Evolutionary conservation across 2,329 filamentous ascomycete species (phyloP), one percentile per base, ranked within the genome.

Genomic region (Didymella lethalis): DNA sequence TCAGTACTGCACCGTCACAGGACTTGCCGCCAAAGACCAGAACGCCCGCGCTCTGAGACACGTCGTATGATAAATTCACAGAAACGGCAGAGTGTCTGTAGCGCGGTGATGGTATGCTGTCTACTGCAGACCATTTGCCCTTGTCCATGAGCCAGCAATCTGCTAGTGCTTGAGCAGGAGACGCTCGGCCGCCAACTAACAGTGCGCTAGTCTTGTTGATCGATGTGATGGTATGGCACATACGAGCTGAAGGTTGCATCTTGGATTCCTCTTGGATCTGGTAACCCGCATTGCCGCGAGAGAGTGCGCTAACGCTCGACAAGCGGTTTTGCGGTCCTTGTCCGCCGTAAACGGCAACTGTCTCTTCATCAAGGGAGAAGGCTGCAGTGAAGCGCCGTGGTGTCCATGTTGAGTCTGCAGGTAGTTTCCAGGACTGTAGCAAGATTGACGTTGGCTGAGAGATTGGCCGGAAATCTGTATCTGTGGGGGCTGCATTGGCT

Each of bases 141-240:
- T 84, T 84, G 51, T 84, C 82, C 63, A 89, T 86, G 1, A 93
- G 66, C 92, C 92, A 97, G 66, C 90, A 93, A 74, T 95, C 91
- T 34, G 81, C 80, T 41, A 92, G 80, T 1, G 87, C 87, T 29
- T 83, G 84, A 12, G 87, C 82, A 4, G 93, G 93, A 7, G 92
- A 94, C n/a, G 85, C 83, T 59, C 93, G 85, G 5, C 94, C 94
- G 25, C 94, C 93, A 29, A 86, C 83, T 46, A 97, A 80, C 11
- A 97, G 77, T 59, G 83, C 84, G 16, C 85, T 85, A 23, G 78
- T 76, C 32, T 81, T 78, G 1, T 83, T 84, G 5, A 96, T 73
- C 48, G 86, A 81, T 20, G 90, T 93, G 20, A 93, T 81, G 0
- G 90, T 90, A 74, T 95, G 91, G 66, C 91, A 95, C 82, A 94